Percentiles rank a stretch among this genome's conserved stretches.
Evolutionary conservation across 73 alveolate species (phyloP).

Genomic region (Paramecium pentaurelia): DNA sequence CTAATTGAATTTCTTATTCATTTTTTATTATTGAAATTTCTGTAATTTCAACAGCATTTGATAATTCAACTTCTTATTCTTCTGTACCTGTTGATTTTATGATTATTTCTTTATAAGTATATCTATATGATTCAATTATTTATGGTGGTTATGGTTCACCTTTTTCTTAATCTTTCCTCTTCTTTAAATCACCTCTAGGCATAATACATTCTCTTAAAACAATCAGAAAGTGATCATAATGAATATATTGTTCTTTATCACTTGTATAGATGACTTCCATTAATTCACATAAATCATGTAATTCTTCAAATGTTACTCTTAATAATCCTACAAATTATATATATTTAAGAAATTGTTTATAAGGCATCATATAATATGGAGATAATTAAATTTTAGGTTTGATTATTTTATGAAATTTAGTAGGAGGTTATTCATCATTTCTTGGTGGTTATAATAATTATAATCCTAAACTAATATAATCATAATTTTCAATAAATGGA

Average conservation of each 20-base stretch:
- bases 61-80: neutral
- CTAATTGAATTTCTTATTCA: neutral
- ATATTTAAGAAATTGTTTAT: neutral
- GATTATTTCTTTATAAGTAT: neutral
- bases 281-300: neutral
- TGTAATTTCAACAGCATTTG: neutral
- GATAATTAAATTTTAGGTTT: neutral
- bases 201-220: conserved; percentile 7
- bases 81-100: neutral
- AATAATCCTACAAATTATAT: neutral
- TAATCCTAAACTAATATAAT: neutral
- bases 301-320: conserved; percentile 8
- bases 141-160: neutral
- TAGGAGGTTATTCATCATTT: neutral
- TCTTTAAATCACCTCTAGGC: neutral
- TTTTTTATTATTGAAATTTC: neutral
- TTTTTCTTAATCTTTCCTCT: neutral
- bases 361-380: neutral
- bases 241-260: neutral
- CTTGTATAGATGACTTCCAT: neutral
- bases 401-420: neutral
- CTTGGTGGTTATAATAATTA: conserved; percentile 1
- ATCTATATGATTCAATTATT: neutral
- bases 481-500: conserved; percentile 13
- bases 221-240: conserved; percentile 37